A percentile compares a stretch with the other conserved stretches of the same genome.
These are phyloP conservation scores for Torulaspora indica DNA, from an alignment of 805 yeast species.

Conservation along the genomic window DNA sequence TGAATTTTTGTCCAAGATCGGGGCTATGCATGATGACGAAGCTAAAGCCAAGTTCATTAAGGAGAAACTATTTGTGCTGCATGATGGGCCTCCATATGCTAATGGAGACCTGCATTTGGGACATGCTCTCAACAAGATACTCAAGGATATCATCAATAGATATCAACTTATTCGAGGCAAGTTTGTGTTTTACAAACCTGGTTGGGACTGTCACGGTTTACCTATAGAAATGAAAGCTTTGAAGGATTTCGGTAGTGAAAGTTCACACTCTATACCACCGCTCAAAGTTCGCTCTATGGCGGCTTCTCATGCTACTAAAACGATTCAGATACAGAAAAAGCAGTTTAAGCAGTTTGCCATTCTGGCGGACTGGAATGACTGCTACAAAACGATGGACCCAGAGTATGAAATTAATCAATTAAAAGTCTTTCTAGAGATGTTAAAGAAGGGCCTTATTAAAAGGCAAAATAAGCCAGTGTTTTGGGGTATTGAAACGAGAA, in stretches of 20 bases:
- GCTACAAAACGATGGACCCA: slow-evolving; percentile 68
- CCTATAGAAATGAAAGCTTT: slow-evolving; percentile 92
- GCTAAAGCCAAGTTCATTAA: slow-evolving; percentile 23
- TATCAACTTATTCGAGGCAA: slow-evolving; percentile 60
- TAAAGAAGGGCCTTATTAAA: slow-evolving; percentile 61
- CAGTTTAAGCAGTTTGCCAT: slow-evolving; percentile 70
- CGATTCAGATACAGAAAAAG: slow-evolving; percentile 58
- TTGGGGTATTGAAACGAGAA: slow-evolving; percentile 92
- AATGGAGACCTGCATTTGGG: slow-evolving; percentile 91
- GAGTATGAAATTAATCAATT: slow-evolving; percentile 74
- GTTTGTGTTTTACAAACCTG: slow-evolving; percentile 72
- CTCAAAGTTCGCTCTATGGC: slow-evolving; percentile 64
- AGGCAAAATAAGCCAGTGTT: slow-evolving; percentile 92
- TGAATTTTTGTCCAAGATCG: slow-evolving; percentile 17
- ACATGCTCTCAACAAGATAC: slow-evolving; percentile 84
- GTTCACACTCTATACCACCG: slow-evolving; percentile 35
- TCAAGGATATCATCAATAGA: slow-evolving; percentile 81
- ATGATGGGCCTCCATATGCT: slow-evolving; percentile 99
- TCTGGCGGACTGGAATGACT: slow-evolving; percentile 73
- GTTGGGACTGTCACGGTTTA: slow-evolving; percentile 99
- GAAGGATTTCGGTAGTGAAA: slow-evolving; percentile 40
- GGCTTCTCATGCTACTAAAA: slow-evolving; percentile 57
- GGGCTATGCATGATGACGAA: slow-evolving; percentile 19
- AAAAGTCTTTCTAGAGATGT: slow-evolving; percentile 58
- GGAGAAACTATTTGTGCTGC: slow-evolving; percentile 57